These are phyloP conservation scores for Collybia sp. DNA, from an alignment of 768 basidiomycete species.

Conservation along the genomic window DNA sequence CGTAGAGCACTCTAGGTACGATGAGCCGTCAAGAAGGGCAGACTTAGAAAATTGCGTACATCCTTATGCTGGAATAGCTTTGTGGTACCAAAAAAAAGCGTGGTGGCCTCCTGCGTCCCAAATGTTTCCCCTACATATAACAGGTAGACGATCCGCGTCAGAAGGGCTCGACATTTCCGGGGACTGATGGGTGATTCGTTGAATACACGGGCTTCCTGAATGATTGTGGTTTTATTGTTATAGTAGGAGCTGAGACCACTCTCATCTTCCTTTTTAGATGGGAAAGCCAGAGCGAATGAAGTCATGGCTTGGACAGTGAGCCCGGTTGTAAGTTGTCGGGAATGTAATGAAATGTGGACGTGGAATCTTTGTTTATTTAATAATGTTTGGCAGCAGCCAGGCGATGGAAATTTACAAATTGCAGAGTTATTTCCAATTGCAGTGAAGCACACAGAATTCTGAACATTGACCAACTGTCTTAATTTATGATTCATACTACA, in stretches of 20 bases:
- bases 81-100: slow-evolving; percentile 97
- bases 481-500: not conserved
- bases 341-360: slow-evolving; percentile 24
- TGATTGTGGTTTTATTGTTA: slow-evolving; percentile 96
- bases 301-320: slow-evolving; percentile 31
- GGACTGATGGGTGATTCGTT: slow-evolving; percentile 99
- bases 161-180: slow-evolving; percentile 91
- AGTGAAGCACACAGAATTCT: not conserved
- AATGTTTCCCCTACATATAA: slow-evolving; percentile 96
- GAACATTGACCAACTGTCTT: not conserved
- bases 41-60: slow-evolving; percentile 46
- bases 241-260: slow-evolving; percentile 87
- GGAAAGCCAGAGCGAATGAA: slow-evolving; percentile 65
- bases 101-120: slow-evolving; percentile 93
- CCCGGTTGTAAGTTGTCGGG: slow-evolving; percentile 12
- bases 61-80: slow-evolving; percentile 99
- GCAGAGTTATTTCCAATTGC: slow-evolving; percentile 11
- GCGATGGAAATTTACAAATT: too few species aligned
- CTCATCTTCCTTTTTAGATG: slow-evolving; percentile 97
- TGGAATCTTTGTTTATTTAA: slow-evolving; percentile 35
- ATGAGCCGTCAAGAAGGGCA: not conserved
- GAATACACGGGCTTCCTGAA: slow-evolving; percentile 98
- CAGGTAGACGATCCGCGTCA: slow-evolving; percentile 95
- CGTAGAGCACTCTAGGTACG: slow-evolving; percentile 77
- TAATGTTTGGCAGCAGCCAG: slow-evolving; percentile 21